Conservation (phyloP, 208 protist species). For the Herpetomonas muscarum region DNA sequence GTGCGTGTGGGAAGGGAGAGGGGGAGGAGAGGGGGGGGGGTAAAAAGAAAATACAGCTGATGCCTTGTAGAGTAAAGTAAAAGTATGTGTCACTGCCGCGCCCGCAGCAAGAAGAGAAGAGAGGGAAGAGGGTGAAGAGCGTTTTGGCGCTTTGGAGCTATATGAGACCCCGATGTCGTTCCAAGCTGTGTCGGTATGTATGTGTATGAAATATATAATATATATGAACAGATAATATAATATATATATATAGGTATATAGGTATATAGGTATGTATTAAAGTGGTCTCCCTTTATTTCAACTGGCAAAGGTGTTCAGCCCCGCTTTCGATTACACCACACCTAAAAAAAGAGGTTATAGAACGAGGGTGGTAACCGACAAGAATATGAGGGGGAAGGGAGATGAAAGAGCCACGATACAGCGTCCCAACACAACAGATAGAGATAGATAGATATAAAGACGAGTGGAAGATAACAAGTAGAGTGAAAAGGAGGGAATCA, state of each 20-base stretch:
- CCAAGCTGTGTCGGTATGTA: no score
- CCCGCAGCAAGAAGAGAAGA: no score
- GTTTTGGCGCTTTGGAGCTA: no score
- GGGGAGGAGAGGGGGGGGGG: background rate
- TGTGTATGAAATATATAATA: slow-evolving; percentile 1
- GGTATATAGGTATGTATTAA: slow-evolving; percentile 9
- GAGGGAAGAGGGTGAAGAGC: no score
- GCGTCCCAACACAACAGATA: no score
- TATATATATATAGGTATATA: slow-evolving; percentile 8
- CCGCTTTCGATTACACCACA: background rate
- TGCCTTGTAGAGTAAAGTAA: no score
- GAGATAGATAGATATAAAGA: background rate
- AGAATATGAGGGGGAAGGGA: background rate
- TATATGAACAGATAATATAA: background rate
- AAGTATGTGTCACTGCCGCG: no score
- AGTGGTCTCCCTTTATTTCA: background rate
- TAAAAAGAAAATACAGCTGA: background rate
- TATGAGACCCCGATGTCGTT: no score
- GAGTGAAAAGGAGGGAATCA: no score
- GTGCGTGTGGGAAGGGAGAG: background rate
- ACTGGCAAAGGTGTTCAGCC: background rate
- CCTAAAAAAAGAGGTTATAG: background rate
- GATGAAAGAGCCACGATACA: no score
- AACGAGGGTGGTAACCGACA: background rate
- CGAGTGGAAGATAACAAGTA: slow-evolving; percentile 1